phyloP scores from a whole-genome alignment of 75 land plant genomes.

The Chamaecyparis obtusa region DNA sequence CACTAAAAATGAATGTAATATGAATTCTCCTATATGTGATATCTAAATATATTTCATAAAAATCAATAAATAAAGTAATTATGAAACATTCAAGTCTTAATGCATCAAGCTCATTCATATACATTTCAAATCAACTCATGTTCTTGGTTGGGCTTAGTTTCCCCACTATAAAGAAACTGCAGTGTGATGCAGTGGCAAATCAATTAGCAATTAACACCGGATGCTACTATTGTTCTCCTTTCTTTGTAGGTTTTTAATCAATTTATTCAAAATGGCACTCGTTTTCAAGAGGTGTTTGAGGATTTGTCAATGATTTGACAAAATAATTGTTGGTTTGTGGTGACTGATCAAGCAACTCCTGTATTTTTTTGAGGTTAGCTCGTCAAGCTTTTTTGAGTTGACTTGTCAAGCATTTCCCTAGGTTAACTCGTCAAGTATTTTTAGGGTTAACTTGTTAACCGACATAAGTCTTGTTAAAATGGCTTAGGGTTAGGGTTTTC shows the following conservation, averaged over 20 bases:
- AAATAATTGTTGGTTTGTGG: too few species aligned
- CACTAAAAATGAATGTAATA: too few species aligned
- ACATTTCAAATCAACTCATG: not conserved
- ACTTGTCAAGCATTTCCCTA: too few species aligned
- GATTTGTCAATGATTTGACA: too few species aligned
- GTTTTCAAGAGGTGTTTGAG: not conserved
- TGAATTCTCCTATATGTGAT: too few species aligned
- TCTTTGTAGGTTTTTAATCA: not conserved
- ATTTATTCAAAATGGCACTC: not conserved
- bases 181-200: not conserved
- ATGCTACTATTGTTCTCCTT: not conserved
- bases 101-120: not conserved
- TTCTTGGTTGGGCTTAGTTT: not conserved
- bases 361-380: too few species aligned
- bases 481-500: too few species aligned
- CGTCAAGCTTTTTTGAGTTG: too few species aligned
- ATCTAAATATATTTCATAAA: not conserved
- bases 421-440: too few species aligned
- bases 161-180: not conserved
- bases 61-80: not conserved
- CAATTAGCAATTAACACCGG: not conserved
- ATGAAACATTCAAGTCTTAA: not conserved
- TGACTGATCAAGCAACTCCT: too few species aligned
- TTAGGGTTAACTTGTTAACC: too few species aligned
- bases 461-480: too few species aligned